Percentiles rank a stretch among this genome's conserved stretches.
These are phyloP conservation scores for Alternaria sp. DNA, from an alignment of 2,329 filamentous ascomycete genomes.

Conservation along the genomic window DNA sequence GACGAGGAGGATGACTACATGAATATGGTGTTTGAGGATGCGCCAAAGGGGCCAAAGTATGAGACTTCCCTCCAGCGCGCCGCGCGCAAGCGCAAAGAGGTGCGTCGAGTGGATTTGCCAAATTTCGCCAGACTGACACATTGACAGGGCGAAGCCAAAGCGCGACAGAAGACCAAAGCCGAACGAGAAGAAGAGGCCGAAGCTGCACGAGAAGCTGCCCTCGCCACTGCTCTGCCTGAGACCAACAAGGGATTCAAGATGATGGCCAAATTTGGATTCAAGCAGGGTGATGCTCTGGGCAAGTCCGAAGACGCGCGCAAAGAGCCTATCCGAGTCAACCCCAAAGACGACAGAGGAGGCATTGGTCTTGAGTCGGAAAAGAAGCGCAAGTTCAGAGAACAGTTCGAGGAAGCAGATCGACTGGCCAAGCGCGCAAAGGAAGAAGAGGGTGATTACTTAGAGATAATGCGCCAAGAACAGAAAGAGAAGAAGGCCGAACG, in stretches of 20 bases:
- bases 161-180: slow-evolving; percentile 72
- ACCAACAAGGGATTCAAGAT: slow-evolving; percentile 89
- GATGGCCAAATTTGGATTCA: slow-evolving; percentile 97
- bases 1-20: slow-evolving; percentile 96
- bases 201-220: slow-evolving; percentile 73
- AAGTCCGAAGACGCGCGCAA: slow-evolving; percentile 60
- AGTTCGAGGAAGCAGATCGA: slow-evolving; percentile 42
- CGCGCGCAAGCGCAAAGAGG: slow-evolving; percentile 60
- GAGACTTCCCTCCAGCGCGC: slow-evolving; percentile 69
- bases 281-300: slow-evolving; percentile 75
- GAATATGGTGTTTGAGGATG: slow-evolving; percentile 86
- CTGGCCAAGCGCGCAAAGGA: slow-evolving; percentile 55
- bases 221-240: slow-evolving; percentile 73
- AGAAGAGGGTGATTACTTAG: slow-evolving; percentile 46
- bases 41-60: slow-evolving; percentile 54
- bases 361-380: slow-evolving; percentile 84
- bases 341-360: slow-evolving; percentile 82
- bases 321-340: slow-evolving; percentile 76
- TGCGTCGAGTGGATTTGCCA: slow-evolving; percentile 25
- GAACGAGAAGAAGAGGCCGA: slow-evolving; percentile 79
- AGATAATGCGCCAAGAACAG: slow-evolving; percentile 40
- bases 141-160: slow-evolving; percentile 36
- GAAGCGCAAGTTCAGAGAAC: slow-evolving; percentile 70
- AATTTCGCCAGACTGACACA: slow-evolving; percentile 16
- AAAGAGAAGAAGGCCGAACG: slow-evolving; percentile 62